Percentiles rank a stretch among this genome's conserved stretches.
Conservation (phyloP, 2,329 filamentous ascomycete species). For the Xylariomycetidae sp. region DNA sequence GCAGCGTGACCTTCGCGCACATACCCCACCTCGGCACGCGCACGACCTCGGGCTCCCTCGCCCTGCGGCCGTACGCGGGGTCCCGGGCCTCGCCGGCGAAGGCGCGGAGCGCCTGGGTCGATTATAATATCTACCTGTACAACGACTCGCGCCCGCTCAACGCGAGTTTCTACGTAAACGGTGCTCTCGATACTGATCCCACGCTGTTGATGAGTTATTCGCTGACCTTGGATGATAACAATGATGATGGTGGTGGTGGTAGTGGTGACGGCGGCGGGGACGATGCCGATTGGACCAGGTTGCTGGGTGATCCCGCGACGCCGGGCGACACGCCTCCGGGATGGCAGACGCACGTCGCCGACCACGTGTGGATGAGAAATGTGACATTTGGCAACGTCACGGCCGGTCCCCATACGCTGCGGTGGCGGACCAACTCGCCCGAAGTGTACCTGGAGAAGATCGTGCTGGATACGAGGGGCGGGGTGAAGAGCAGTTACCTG, state of each 20-base stretch:
- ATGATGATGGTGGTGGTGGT: constrained; percentile 40
- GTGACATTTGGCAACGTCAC: constrained; percentile 20
- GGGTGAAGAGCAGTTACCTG: constrained; percentile 29
- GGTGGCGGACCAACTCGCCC: constrained; percentile 24
- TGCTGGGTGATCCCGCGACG: constrained; percentile 36
- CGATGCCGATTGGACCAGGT: constrained; percentile 23
- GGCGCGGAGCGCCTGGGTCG: constrained; percentile 14
- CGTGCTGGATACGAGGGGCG: constrained; percentile 27
- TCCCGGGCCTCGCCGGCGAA: constrained; percentile 16
- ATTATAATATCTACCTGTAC: constrained; percentile 29
- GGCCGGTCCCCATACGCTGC: constrained; percentile 25
- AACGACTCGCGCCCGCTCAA: constrained; percentile 15
- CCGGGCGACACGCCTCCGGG: constrained; percentile 39
- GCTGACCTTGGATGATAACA: constrained; percentile 41
- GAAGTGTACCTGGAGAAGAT: constrained; percentile 35
- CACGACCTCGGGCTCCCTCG: constrained; percentile 18
- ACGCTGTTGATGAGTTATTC: constrained; percentile 45
- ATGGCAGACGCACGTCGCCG: constrained; percentile 45
- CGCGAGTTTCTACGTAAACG: constrained; percentile 32
- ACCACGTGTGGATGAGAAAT: constrained; percentile 44
- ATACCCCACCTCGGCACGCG: constrained; percentile 28
- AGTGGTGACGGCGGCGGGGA: constrained; percentile 40
- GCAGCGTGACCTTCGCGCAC: constrained; percentile 19
- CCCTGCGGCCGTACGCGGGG: constrained; percentile 16
- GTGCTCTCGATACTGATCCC: constrained; percentile 46